Evolutionary conservation across 495 filamentous ascomycete genomes (phyloP), one percentile per base, ranked within the genome.

Genomic region (Barbatosphaeria neglecta): DNA sequence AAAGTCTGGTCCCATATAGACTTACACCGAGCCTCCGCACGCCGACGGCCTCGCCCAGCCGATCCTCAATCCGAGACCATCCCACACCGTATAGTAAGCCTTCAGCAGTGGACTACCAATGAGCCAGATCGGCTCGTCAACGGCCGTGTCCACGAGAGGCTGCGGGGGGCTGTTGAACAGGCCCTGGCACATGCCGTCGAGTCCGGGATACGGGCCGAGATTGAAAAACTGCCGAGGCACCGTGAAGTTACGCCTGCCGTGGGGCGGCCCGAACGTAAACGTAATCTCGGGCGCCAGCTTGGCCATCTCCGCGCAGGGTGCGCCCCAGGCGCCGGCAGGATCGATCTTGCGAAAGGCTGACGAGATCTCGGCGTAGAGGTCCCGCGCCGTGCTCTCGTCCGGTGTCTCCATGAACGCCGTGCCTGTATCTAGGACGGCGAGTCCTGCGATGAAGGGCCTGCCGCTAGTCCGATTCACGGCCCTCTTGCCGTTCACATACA

Each of bases 351-450:
- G 24, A 3, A 48, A 42, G 4, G 16, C 39, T 10, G 22, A 25
- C 24, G 46, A 48, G 17, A 48, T 28, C 20, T 23, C 25, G 17
- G 24, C 37, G 17, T 48, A 48, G 2, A 48, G 23, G 11, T 41
- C 24, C 11, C 22, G 18, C 2, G 37, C 37, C 1, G 38, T 48
- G 22, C 5, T 18, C 23, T 19, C 18, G 18, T 48, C 46, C 24
- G 46, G 46, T 15, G 27, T 38, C 23, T 41, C 23, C 13, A 48
- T 48, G 38, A 41, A 48, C 1, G 46, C 46, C 24, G 46, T 35
- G n/a, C 46, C 31, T 24, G 46, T 42, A 15, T 48, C 46, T 22
- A 48, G 46, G 16, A 48, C 13, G 11, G 46, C 46, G 4, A 42
- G 24, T n/a, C 33, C 28, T n/a, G n/a, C n/a, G n/a, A n/a, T n/a